phyloP scores from a whole-genome alignment of 169 alveolate genomes.

The Plasmodium cynomolgi region DNA sequence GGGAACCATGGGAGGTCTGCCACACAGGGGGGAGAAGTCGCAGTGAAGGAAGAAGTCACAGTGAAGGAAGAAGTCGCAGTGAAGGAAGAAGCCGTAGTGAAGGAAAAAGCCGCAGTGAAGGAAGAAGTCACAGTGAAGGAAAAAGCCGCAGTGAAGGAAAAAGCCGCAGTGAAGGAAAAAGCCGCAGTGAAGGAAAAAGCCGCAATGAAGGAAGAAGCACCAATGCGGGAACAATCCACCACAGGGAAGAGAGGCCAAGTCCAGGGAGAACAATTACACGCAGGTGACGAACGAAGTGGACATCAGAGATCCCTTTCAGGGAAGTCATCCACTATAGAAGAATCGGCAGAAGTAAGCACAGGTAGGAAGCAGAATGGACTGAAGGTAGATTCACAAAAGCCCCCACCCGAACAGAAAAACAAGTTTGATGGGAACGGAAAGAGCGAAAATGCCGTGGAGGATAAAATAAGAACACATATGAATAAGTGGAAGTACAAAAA shows the following conservation, averaged over 20 bases:
- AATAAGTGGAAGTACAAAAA: conserved; percentile 41
- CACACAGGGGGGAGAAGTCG: neutral
- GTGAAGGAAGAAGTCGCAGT: neutral
- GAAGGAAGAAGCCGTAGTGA: neutral
- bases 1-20: neutral
- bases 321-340: neutral
- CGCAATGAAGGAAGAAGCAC: neutral
- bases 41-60: neutral
- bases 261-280: neutral
- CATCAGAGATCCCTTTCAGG: neutral
- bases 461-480: conserved; percentile 1
- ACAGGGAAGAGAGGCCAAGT: neutral
- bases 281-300: neutral
- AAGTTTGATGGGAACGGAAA: neutral
- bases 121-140: neutral
- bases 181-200: no score
- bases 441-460: conserved; percentile 3
- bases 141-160: no score
- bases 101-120: neutral
- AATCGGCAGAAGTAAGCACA: neutral
- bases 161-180: no score
- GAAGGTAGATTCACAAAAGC: neutral
- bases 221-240: neutral
- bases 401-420: neutral
- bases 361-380: neutral